Conservation (phyloP, 495 filamentous ascomycete genomes). For the Xylaria intraflava region DNA sequence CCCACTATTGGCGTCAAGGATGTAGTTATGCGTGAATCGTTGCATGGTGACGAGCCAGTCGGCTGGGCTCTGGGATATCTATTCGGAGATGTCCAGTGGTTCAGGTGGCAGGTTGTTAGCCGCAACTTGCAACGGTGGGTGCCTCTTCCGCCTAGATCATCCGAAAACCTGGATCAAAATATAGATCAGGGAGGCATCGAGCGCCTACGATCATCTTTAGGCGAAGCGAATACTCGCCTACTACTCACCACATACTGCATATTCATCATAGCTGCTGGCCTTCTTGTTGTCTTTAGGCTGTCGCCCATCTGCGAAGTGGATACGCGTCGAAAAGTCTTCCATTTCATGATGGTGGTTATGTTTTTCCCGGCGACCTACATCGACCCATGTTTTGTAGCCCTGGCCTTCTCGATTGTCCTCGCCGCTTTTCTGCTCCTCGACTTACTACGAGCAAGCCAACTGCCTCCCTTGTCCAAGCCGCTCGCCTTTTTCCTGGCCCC, state of each 20-base stretch:
- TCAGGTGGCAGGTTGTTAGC: slow-evolving; percentile 59
- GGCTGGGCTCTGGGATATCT: slow-evolving; percentile 90
- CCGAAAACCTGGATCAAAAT: slow-evolving; percentile 9
- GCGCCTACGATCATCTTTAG: slow-evolving; percentile 40
- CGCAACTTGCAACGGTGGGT: slow-evolving; percentile 70
- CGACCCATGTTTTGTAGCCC: slow-evolving; percentile 74
- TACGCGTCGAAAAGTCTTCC: slow-evolving; percentile 96
- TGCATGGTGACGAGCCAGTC: slow-evolving; percentile 71
- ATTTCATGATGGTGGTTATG: slow-evolving; percentile 96
- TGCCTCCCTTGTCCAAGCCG: slow-evolving; percentile 78
- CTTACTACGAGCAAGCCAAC: slow-evolving; percentile 78
- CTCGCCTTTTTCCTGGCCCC: slow-evolving; percentile 81
- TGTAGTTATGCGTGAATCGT: slow-evolving; percentile 58
- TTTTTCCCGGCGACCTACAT: slow-evolving; percentile 78
- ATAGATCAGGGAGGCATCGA: slow-evolving; percentile 3
- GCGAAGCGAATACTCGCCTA: slow-evolving; percentile 76
- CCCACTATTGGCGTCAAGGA: slow-evolving; percentile 50
- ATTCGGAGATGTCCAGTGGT: slow-evolving; percentile 67
- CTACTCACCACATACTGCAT: slow-evolving; percentile 68
- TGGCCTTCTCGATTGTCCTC: slow-evolving; percentile 69
- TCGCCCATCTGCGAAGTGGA: slow-evolving; percentile 75
- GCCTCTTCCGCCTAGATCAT: slow-evolving; percentile 51
- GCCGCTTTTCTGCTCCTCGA: slow-evolving; percentile 83
- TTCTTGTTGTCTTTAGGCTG: slow-evolving; percentile 66
- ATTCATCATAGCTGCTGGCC: slow-evolving; percentile 58